These are phyloP conservation scores for Curvularia verruculosa DNA, from an alignment of 2,329 filamentous ascomycete genomes.

Conservation along the genomic window DNA sequence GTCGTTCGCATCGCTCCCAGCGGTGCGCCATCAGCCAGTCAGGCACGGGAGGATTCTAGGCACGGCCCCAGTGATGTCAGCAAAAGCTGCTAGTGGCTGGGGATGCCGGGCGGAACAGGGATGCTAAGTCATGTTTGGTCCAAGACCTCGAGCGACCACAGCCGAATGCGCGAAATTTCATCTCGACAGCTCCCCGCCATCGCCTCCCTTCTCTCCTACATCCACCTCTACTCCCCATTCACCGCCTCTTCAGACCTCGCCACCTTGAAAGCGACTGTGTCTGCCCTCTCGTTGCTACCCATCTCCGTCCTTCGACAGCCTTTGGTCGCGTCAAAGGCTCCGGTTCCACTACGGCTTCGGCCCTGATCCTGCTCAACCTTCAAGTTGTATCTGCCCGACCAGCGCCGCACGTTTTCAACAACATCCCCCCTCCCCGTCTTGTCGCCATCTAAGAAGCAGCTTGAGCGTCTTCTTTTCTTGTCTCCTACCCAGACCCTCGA, in stretches of 20 bases:
- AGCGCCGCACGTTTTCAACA: constrained; percentile 58
- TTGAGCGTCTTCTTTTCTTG: constrained; percentile 53
- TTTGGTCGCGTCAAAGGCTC: constrained; percentile 54
- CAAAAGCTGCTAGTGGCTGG: constrained; percentile 17
- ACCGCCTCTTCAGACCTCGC: constrained; percentile 15
- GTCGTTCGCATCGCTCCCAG: neutral
- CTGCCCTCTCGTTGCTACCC: constrained; percentile 19
- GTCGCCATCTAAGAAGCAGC: constrained; percentile 43
- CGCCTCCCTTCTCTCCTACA: constrained; percentile 19
- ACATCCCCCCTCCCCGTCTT: constrained; percentile 54
- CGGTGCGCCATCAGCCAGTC: constrained; percentile 12
- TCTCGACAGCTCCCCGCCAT: constrained; percentile 23
- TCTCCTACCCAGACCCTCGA: constrained; percentile 57
- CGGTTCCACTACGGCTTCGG: constrained; percentile 53
- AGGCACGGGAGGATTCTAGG: constrained; percentile 3
- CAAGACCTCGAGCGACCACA: constrained; percentile 18
- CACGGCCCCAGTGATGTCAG: constrained; percentile 13
- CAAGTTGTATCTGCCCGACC: constrained; percentile 56
- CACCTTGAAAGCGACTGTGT: constrained; percentile 16
- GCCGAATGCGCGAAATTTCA: constrained; percentile 36
- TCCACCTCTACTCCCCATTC: constrained; percentile 12
- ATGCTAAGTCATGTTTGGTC: constrained; percentile 19
- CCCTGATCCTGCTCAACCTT: constrained; percentile 51
- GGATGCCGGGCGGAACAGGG: constrained; percentile 12
- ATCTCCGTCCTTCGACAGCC: constrained; percentile 33